phyloP scores from a whole-genome alignment of 2,329 filamentous ascomycete genomes.

The Alternaria conjuncta region DNA sequence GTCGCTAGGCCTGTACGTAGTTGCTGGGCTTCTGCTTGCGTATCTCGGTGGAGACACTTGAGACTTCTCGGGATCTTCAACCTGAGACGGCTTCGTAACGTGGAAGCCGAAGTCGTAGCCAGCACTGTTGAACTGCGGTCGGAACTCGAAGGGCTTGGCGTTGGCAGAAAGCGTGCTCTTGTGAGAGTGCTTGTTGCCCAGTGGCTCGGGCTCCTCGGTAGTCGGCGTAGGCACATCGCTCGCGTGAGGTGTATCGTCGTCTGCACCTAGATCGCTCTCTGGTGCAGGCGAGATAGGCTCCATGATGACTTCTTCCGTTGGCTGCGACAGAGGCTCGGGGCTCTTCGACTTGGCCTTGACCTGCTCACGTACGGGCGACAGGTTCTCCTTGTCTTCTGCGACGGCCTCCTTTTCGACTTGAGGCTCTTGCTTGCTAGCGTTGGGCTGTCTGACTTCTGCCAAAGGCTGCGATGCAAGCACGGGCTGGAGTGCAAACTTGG shows the following conservation, averaged over 20 bases:
- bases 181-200: conserved; percentile 34
- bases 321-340: conserved; percentile 29
- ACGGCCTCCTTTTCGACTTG: conserved; percentile 30
- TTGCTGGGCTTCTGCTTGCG: conserved; percentile 47
- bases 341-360: conserved; percentile 34
- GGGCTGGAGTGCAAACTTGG: conserved; percentile 68
- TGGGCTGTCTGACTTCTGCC: conserved; percentile 33
- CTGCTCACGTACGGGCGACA: conserved; percentile 36
- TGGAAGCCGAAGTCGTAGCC: conserved; percentile 49
- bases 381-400: conserved; percentile 47
- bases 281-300: conserved; percentile 16
- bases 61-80: conserved; percentile 30
- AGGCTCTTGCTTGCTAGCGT: conserved; percentile 28
- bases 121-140: conserved; percentile 34
- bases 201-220: conserved; percentile 34
- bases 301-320: conserved; percentile 11
- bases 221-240: conserved; percentile 40
- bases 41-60: conserved; percentile 26
- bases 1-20: conserved; percentile 50
- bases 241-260: conserved; percentile 35
- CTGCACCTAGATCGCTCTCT: conserved; percentile 16
- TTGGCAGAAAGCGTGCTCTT: conserved; percentile 70
- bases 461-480: conserved; percentile 48
- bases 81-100: conserved; percentile 47
- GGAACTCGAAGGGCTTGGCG: conserved; percentile 70